These are phyloP conservation scores for Nicotiana paniculata DNA, from an alignment of 257 asterid genomes.

Conservation along the genomic window DNA sequence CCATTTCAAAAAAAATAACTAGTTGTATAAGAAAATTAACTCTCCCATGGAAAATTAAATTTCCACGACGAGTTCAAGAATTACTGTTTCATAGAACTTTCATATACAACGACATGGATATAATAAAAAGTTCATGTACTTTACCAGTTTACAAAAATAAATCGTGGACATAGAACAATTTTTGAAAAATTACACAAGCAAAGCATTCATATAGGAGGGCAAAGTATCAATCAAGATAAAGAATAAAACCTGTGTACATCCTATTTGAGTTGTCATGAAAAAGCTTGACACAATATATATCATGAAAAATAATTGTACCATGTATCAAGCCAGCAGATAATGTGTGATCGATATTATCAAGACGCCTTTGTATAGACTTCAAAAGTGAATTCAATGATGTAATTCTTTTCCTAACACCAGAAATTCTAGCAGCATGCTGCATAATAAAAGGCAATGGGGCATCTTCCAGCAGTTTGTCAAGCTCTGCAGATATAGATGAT, in stretches of 20 bases:
- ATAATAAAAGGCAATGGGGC: constrained; percentile 92
- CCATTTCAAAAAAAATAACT: no score
- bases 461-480: constrained; percentile 84
- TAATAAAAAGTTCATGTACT: neutral
- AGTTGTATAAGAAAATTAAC: neutral
- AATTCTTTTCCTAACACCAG: constrained; percentile 82
- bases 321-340: constrained; percentile 51
- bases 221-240: neutral
- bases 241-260: neutral
- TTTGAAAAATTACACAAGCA: neutral
- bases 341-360: constrained; percentile 81
- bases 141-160: neutral
- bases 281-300: neutral
- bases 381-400: constrained; percentile 65
- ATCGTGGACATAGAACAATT: neutral
- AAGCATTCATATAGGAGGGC: neutral
- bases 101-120: neutral
- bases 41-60: neutral
- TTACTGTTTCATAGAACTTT: neutral
- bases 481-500: constrained; percentile 42
- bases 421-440: constrained; percentile 93
- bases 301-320: constrained; percentile 33
- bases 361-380: constrained; percentile 80
- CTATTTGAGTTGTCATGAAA: neutral
- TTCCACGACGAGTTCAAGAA: neutral